Evolutionary conservation across 2,329 filamentous ascomycete species (phyloP).

Genomic region (Colletotrichum plurivorum): DNA sequence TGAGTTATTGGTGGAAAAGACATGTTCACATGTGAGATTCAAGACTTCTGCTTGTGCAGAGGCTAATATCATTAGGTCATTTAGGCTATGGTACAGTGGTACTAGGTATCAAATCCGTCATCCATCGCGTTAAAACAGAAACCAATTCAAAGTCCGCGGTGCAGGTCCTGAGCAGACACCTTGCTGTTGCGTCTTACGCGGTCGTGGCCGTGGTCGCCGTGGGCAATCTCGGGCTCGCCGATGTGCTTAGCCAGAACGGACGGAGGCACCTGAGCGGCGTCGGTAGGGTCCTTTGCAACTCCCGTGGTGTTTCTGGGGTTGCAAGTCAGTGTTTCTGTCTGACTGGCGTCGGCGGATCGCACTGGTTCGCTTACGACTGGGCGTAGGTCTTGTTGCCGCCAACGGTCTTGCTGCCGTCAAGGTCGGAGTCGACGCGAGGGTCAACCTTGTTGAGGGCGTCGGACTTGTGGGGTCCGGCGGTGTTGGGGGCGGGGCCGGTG

Average conservation of each 20-base stretch:
- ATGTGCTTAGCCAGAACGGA: slow-evolving; percentile 64
- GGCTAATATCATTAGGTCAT: slow-evolving; percentile 35
- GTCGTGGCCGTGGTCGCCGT: slow-evolving; percentile 59
- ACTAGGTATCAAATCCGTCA: slow-evolving; percentile 33
- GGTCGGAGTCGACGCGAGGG: slow-evolving; percentile 68
- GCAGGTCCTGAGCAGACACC: slow-evolving; percentile 62
- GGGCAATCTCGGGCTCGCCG: slow-evolving; percentile 61
- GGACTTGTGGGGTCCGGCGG: slow-evolving; percentile 62
- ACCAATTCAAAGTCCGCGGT: slow-evolving; percentile 59
- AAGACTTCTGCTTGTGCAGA: not conserved
- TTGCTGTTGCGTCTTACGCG: slow-evolving; percentile 62
- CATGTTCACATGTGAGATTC: not conserved
- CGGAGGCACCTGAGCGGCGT: slow-evolving; percentile 71
- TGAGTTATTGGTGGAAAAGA: not conserved
- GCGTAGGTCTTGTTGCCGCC: slow-evolving; percentile 66
- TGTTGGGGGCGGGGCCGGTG: slow-evolving; percentile 51
- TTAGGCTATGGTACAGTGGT: slow-evolving; percentile 30
- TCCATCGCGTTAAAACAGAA: slow-evolving; percentile 1
- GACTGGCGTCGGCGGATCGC: slow-evolving; percentile 26
- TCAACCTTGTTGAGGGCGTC: slow-evolving; percentile 69
- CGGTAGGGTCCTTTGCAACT: slow-evolving; percentile 61
- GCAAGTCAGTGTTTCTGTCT: slow-evolving; percentile 40
- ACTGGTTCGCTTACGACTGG: slow-evolving; percentile 51
- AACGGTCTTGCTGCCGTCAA: slow-evolving; percentile 67
- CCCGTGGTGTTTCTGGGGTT: slow-evolving; percentile 35